Percentiles rank a stretch among this genome's conserved stretches.
phyloP scores from a whole-genome alignment of 2,329 filamentous ascomycete species.

The Scytalidium sp. region DNA sequence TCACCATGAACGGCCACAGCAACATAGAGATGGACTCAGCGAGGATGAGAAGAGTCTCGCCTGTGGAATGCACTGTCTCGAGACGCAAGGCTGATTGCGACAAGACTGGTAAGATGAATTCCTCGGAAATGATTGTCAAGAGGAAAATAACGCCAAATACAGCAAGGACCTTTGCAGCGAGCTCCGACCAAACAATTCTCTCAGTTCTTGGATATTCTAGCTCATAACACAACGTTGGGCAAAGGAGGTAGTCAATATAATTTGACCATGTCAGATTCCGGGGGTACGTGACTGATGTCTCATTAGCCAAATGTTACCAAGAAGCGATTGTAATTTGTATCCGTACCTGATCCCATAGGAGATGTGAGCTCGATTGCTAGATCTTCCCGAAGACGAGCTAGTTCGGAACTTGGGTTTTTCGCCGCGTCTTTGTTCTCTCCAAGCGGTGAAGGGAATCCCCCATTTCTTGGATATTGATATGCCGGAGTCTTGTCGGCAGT shows the following conservation, averaged over 20 bases:
- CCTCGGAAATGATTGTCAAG: conserved; percentile 84
- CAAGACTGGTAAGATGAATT: conserved; percentile 91
- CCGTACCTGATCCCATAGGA: conserved; percentile 65
- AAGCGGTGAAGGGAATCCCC: conserved; percentile 13
- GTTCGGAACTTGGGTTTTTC: conserved; percentile 36
- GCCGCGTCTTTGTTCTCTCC: conserved; percentile 28
- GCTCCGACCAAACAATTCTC: conserved; percentile 72
- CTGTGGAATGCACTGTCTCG: conserved; percentile 35
- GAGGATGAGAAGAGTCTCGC: conserved; percentile 75
- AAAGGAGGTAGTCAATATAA: conserved; percentile 83
- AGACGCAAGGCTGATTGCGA: conserved; percentile 62
- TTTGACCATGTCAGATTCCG: conserved; percentile 81
- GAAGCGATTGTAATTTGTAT: background rate
- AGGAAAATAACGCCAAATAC: conserved; percentile 97
- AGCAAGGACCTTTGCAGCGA: conserved; percentile 81
- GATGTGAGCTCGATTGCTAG: conserved; percentile 89
- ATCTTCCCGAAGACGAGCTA: conserved; percentile 75
- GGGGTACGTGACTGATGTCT: conserved; percentile 72
- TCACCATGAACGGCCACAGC: conserved; percentile 96
- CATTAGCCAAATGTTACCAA: background rate
- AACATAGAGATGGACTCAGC: conserved; percentile 88
- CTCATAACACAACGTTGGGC: conserved; percentile 96
- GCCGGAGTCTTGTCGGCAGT: conserved; percentile 66
- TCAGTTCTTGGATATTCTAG: conserved; percentile 86
- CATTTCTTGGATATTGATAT: conserved; percentile 66